phyloP scores from a whole-genome alignment of 352 stramenopile genomes.

The Phytophthora cactorum region DNA sequence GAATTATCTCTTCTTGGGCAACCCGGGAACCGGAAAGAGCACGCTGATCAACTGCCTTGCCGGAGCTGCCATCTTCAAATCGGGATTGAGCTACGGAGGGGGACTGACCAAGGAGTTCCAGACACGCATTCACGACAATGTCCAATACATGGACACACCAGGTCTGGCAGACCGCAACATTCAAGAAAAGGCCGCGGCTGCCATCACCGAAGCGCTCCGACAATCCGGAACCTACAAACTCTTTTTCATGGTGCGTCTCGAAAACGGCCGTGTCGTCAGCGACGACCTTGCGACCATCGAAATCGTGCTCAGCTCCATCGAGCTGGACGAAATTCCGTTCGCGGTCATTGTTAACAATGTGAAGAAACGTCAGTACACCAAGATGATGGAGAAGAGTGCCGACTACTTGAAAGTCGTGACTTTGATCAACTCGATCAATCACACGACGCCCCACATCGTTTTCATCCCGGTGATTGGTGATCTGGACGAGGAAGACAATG shows the following conservation, averaged over 20 bases:
- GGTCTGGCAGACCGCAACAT: conserved; percentile 16
- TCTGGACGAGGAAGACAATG: conserved; percentile 21
- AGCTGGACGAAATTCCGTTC: conserved; percentile 11
- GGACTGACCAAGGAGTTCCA: not conserved
- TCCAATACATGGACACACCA: conserved; percentile 30
- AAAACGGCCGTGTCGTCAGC: conserved; percentile 25
- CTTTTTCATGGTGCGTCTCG: conserved; percentile 34
- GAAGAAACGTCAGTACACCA: conserved; percentile 18
- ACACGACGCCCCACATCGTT: conserved; percentile 10
- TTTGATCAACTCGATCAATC: conserved; percentile 11
- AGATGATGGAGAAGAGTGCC: conserved; percentile 10
- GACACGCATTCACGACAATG: not conserved
- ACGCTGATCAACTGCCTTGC: conserved; percentile 10
- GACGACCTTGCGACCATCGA: conserved; percentile 32
- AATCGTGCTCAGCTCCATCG: conserved; percentile 25
- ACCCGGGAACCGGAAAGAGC: conserved; percentile 7
- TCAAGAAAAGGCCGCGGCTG: conserved; percentile 5
- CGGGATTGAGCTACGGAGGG: conserved; percentile 3
- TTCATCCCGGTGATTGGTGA: conserved; percentile 21
- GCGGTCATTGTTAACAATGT: conserved; percentile 30
- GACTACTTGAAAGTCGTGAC: conserved; percentile 15
- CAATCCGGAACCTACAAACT: conserved; percentile 27
- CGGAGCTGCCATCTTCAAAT: not conserved
- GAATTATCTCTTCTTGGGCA: conserved; percentile 10
- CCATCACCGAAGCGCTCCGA: conserved; percentile 28